phyloP scores from a whole-genome alignment of 129 eudicot species.

The Saussurea involucrata region DNA sequence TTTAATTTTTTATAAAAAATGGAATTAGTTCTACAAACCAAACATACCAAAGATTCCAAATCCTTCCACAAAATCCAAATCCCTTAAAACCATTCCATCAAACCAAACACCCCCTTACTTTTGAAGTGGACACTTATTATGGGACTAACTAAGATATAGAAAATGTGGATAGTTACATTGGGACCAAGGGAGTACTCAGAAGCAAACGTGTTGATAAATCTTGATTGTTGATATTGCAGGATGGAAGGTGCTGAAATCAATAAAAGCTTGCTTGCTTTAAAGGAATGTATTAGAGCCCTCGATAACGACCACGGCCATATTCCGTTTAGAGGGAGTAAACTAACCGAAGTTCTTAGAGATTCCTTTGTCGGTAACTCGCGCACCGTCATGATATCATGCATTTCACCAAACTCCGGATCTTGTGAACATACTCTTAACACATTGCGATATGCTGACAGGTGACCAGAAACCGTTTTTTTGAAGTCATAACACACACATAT shows the following conservation, averaged over 20 bases:
- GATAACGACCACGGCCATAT: constrained; percentile 77
- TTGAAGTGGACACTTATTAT: neutral
- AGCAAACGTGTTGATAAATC: constrained; percentile 1
- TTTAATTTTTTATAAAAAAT: too few species aligned
- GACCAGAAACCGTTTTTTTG: neutral
- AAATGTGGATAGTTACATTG: neutral
- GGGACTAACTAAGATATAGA: neutral
- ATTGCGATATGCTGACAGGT: constrained; percentile 79
- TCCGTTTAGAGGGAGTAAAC: constrained; percentile 78
- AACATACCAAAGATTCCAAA: too few species aligned
- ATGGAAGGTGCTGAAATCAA: constrained; percentile 89
- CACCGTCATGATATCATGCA: constrained; percentile 80
- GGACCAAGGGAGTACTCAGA: neutral
- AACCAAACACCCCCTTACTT: neutral
- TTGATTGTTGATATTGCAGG: constrained; percentile 31
- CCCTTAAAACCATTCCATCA: too few species aligned
- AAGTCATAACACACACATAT: too few species aligned
- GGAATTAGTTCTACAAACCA: too few species aligned
- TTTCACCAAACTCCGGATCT: constrained; percentile 73
- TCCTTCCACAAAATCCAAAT: too few species aligned
- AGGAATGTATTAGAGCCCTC: constrained; percentile 82
- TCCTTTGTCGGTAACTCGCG: constrained; percentile 75
- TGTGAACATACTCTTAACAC: constrained; percentile 80
- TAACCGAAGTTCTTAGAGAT: constrained; percentile 76
- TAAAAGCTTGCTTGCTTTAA: constrained; percentile 79